phyloP scores from a whole-genome alignment of 2,329 filamentous ascomycete genomes.

The Colletotrichum liaoningense region DNA sequence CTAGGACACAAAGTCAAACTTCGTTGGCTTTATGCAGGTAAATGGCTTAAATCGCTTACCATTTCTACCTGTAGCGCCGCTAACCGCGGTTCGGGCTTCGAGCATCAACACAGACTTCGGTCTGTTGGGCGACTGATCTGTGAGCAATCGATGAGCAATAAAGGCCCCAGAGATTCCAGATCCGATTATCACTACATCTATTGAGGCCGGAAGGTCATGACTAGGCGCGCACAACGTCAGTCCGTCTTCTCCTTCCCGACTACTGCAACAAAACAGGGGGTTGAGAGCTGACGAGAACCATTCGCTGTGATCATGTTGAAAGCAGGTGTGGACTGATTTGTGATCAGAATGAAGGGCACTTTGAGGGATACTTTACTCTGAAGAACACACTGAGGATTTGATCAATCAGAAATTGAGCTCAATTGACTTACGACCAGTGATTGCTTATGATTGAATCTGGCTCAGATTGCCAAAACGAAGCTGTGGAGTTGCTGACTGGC shows the following conservation, averaged over 20 bases:
- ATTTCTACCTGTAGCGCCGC: neutral
- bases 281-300: neutral
- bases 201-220: accelerated
- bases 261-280: neutral
- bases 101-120: neutral
- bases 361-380: too few relatives aligned
- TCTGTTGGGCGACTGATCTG: neutral
- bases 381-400: too few relatives aligned
- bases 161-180: neutral
- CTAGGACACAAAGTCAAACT: neutral
- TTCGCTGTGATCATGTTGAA: neutral
- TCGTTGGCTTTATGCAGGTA: neutral
- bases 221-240: neutral
- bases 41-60: neutral
- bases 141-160: neutral
- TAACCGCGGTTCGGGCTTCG: neutral
- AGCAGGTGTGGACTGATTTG: too few relatives aligned
- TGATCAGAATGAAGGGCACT: too few relatives aligned
- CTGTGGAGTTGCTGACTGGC: neutral
- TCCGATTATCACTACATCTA: neutral
- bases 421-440: neutral
- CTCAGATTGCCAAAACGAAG: neutral
- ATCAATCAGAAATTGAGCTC: too few relatives aligned
- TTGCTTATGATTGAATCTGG: neutral
- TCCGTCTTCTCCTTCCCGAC: neutral